Evolutionary conservation across 2,329 filamentous ascomycete species (phyloP), one percentile per base, ranked within the genome.

Genomic region (Curvularia verruculosa): DNA sequence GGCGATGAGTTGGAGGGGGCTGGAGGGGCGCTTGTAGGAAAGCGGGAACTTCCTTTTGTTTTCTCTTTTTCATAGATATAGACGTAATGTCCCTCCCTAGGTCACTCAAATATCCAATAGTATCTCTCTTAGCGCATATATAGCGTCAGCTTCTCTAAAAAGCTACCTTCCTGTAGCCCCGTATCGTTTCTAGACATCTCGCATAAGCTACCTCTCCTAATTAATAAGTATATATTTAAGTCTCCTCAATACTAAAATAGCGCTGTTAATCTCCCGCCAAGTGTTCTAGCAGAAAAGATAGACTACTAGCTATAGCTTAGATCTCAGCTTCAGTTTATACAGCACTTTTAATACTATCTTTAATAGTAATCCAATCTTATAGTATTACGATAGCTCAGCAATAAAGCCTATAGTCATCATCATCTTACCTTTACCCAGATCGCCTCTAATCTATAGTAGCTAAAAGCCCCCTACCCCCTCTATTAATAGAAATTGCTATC

Each of bases 371-470:
- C 12, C 10, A n/a, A 10, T 23, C 3, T 24, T n/a, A 43, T 39
- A 21, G 23, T 21, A 6, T 44, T 21, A 24, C 44, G 28, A 34
- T 2, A 46, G 23, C 52, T 59, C 52, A 34, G 6, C 47, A 13
- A 59, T 44, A 9, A 37, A 29, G 50, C 71, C 63, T 46, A 77
- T 66, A 23, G 37, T 37, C 60, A 64, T 26, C 59, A 44, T 59
- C 52, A 61, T 72, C 61, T 78, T 79, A n/a, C 77, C n/a, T n/a
- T n/a, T n/a, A n/a, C n/a, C n/a, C n/a, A n/a, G n/a, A n/a, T n/a
- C n/a, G n/a, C n/a, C n/a, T 76, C 54, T 78, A 77, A 78, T 74
- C 77, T 75, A 78, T 19, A 79, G 66, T n/a, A 76, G 48, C 21
- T 62, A 61, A 19, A 41, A n/a, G 19, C 49, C 43, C 37, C 44